Evolutionary conservation across 495 filamentous ascomycete genomes (phyloP).

Genomic region (Chaetomidium leptoderma): DNA sequence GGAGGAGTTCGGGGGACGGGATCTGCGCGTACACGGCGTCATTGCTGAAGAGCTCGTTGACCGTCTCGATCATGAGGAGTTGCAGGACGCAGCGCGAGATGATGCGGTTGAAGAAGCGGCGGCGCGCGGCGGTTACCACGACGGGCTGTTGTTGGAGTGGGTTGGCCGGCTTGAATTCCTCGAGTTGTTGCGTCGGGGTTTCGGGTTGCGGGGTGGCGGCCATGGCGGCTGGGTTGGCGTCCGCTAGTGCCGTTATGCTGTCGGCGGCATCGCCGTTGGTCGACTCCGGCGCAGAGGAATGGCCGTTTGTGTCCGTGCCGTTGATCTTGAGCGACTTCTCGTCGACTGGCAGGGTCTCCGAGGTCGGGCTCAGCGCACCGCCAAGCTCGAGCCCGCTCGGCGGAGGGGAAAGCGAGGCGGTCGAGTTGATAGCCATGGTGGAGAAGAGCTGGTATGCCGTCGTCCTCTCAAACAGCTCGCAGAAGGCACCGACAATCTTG

Average conservation of each 20-base stretch:
- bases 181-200: constrained; percentile 55
- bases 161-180: constrained; percentile 80
- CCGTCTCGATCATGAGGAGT: constrained; percentile 97
- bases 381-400: constrained; percentile 44
- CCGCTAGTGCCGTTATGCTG: constrained; percentile 12
- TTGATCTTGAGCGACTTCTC: constrained; percentile 62
- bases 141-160: constrained; percentile 78
- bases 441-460: constrained; percentile 93
- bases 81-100: constrained; percentile 98
- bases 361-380: constrained; percentile 38
- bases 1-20: constrained; percentile 78
- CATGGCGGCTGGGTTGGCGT: constrained; percentile 20
- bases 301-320: constrained; percentile 42
- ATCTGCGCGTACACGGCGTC: constrained; percentile 93
- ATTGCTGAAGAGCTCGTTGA: constrained; percentile 96
- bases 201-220: constrained; percentile 22
- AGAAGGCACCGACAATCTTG: constrained; percentile 90
- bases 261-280: constrained; percentile 32
- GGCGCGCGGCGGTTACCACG: constrained; percentile 83
- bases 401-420: constrained; percentile 42
- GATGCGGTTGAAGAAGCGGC: constrained; percentile 98
- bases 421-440: constrained; percentile 60
- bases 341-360: constrained; percentile 39
- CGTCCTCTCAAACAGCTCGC: constrained; percentile 89
- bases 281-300: constrained; percentile 20